Conservation (phyloP, 1,139 yeast genomes). For the Nakaseomyces glabratus region DNA sequence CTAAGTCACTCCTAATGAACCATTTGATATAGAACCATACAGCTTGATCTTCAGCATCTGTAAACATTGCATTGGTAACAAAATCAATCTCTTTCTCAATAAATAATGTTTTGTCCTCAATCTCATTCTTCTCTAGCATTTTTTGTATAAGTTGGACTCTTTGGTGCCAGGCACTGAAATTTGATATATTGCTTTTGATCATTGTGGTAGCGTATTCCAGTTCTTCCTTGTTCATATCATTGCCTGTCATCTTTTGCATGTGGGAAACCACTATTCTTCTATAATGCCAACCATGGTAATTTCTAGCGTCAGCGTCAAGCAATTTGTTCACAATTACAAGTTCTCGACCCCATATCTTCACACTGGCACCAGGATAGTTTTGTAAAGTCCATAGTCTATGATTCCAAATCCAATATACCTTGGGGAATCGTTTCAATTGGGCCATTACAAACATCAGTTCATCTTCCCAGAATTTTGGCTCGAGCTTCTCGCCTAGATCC, state of each 20-base stretch:
- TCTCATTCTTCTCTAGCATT: slow-evolving; percentile 34
- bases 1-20: slow-evolving; percentile 53
- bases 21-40: slow-evolving; percentile 86
- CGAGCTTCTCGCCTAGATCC: slow-evolving; percentile 20
- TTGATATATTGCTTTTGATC: slow-evolving; percentile 77
- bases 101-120: slow-evolving; percentile 30
- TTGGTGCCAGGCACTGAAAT: slow-evolving; percentile 95
- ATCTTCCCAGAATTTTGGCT: slow-evolving; percentile 36
- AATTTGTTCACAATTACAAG: slow-evolving; percentile 59
- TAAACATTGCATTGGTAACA: slow-evolving; percentile 75
- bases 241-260: slow-evolving; percentile 35
- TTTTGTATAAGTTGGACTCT: slow-evolving; percentile 60
- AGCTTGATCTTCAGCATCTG: slow-evolving; percentile 91
- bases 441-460: slow-evolving; percentile 58
- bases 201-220: slow-evolving; percentile 68
- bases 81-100: slow-evolving; percentile 54
- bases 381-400: slow-evolving; percentile 80
- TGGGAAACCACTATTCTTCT: slow-evolving; percentile 59
- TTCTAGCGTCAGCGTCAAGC: slow-evolving; percentile 65
- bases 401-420: slow-evolving; percentile 95
- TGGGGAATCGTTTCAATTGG: slow-evolving; percentile 61
- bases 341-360: slow-evolving; percentile 55
- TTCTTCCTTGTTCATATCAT: slow-evolving; percentile 39
- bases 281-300: slow-evolving; percentile 95
- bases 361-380: slow-evolving; percentile 38